These are phyloP conservation scores for Aureobasidium musti DNA, from an alignment of 2,329 filamentous ascomycete species.

Conservation along the genomic window DNA sequence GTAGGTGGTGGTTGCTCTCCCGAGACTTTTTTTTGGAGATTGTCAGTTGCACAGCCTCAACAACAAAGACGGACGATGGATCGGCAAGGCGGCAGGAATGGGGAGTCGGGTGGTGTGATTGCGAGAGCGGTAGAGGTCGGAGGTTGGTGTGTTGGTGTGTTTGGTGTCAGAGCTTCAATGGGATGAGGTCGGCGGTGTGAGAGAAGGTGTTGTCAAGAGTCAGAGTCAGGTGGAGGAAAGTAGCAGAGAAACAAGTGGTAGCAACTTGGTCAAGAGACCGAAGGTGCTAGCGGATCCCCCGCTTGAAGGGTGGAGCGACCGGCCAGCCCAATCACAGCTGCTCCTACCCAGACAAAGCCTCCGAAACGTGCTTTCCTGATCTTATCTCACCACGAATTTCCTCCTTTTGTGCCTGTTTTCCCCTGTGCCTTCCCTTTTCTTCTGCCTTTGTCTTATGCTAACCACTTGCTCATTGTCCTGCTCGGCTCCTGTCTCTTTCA, in stretches of 20 bases:
- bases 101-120: not conserved
- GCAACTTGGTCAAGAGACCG: slow-evolving; percentile 16
- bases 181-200: not conserved
- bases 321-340: slow-evolving; percentile 18
- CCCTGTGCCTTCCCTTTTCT: not conserved
- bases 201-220: slow-evolving; percentile 1
- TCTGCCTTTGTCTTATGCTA: not conserved
- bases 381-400: slow-evolving; percentile 9
- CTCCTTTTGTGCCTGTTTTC: not conserved
- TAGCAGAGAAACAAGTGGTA: slow-evolving; percentile 1
- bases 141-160: not conserved
- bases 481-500: not conserved
- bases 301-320: slow-evolving; percentile 22
- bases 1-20: slow-evolving; percentile 7
- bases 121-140: not conserved
- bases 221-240: slow-evolving; percentile 20
- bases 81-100: slow-evolving; percentile 24
- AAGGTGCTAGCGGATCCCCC: slow-evolving; percentile 26
- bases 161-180: slow-evolving; percentile 8
- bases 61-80: slow-evolving; percentile 22
- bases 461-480: not conserved
- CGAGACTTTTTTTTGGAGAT: slow-evolving; percentile 28
- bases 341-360: not conserved
- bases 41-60: slow-evolving; percentile 28
- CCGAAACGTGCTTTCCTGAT: slow-evolving; percentile 24